Base-by-base conservation (phyloP, 2,329 filamentous ascomycete genomes). In the Mollisiaceae sp. region DNA sequence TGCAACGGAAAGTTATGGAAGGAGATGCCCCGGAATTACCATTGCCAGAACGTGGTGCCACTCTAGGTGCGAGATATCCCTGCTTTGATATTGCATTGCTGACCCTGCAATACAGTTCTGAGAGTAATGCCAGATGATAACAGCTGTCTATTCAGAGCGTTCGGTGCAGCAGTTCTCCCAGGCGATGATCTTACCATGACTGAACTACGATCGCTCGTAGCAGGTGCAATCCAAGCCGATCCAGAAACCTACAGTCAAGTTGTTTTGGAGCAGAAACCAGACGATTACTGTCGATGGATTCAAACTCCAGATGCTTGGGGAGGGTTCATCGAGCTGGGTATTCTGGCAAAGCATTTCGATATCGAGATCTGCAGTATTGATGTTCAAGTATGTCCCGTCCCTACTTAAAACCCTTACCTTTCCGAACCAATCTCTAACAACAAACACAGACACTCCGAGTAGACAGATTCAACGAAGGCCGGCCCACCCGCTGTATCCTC, bases 51-150 rank as follows among this genome's bases (percentile, higher is more conserved):
- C 65, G 82, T 80, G 55, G 85, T 32, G 85, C 85, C 3, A 84
- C 81, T 36, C 73, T 88, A 38, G 77, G 86, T 85, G 75, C 67
- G 79, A 73, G 15, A 32, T 73, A 79, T 20, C 75, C 20, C 45
- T 4, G 15, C 22, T 22, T 55, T 59, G 11, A 39, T 24, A 52
- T 20, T 18, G 11, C 22, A 58, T 36, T 57, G 18, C 38, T 61
- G 62, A 65, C 55, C 45, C 63, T 14, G 22, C 6, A 22, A 24
- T 4, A 15, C 52, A 87, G 91, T 96, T 9, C 85, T 97, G 20
- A 90, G 94, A 15, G 92, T 98, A 59, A 97, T 98, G 94, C 93
- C 94, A 4, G 94, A 97, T 75, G 94, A 98, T 78, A 97, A 97
- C 78, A 93, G 89, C 65, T 98, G 94, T 79, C 88, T 98, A 74